A percentile compares a stretch with the other conserved stretches of the same genome.
Evolutionary conservation across 2,329 filamentous ascomycete genomes (phyloP).

Genomic region (Chaetomium sp.): DNA sequence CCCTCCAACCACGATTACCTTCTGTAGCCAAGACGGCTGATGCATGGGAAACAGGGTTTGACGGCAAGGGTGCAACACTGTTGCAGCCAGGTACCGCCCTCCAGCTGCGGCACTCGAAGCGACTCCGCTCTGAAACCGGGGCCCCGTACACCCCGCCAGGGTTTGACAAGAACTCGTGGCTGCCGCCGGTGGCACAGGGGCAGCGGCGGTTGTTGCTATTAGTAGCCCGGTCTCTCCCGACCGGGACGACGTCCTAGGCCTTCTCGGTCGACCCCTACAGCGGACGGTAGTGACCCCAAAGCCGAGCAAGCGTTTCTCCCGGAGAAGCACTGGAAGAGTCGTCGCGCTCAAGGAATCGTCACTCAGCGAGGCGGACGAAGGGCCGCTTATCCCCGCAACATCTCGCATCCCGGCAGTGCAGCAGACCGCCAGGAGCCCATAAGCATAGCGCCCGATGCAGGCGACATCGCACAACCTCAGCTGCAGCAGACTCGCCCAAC

Average conservation of each 20-base stretch:
- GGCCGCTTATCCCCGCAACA: neutral
- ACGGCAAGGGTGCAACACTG: neutral
- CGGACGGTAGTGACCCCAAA: constrained; percentile 17
- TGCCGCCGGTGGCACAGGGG: neutral
- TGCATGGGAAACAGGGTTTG: constrained; percentile 28
- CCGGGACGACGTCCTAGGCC: constrained; percentile 9
- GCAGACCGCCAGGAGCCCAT: neutral
- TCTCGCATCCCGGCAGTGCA: neutral
- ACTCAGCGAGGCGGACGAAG: neutral
- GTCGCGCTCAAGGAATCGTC: neutral
- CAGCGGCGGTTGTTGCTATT: constrained; percentile 15
- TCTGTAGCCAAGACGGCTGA: constrained; percentile 21
- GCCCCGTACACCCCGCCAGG: constrained; percentile 11
- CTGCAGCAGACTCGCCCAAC: constrained; percentile 14
- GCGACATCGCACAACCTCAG: constrained; percentile 18
- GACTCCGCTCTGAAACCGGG: neutral
- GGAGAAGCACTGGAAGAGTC: neutral
- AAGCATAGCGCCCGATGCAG: constrained; percentile 14
- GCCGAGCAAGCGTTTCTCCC: constrained; percentile 5
- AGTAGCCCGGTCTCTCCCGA: constrained; percentile 25
- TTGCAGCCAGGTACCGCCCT: neutral
- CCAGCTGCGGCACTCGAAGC: constrained; percentile 1
- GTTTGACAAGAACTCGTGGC: constrained; percentile 7
- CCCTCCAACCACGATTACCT: neutral
- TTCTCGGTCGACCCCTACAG: constrained; percentile 25